Evolutionary conservation across 352 stramenopile genomes (phyloP).

Genomic region (Phytophthora hibernalis): DNA sequence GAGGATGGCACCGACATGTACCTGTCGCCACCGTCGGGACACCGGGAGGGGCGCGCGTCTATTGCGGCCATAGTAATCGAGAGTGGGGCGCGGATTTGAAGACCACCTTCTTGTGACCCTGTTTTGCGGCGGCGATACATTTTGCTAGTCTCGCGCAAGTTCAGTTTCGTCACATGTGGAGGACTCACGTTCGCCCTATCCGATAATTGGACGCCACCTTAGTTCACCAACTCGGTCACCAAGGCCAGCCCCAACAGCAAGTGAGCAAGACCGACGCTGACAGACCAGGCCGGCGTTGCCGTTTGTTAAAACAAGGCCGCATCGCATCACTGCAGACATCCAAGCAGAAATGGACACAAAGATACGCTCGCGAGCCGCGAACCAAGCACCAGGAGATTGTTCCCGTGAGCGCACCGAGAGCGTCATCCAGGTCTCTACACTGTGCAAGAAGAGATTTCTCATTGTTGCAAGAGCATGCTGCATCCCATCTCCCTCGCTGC

Average conservation of each 20-base stretch:
- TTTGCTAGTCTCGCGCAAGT: constrained; percentile 11
- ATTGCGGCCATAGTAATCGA: constrained; percentile 22
- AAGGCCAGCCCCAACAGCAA: background rate
- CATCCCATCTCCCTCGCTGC: background rate
- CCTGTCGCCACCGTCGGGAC: constrained; percentile 23
- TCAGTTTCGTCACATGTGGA: constrained; percentile 12
- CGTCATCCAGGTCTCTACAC: constrained; percentile 4
- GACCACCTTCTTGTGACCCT: background rate
- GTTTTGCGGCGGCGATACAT: constrained; percentile 13
- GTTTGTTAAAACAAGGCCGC: constrained; percentile 27
- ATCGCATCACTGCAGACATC: constrained; percentile 7
- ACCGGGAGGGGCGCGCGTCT: constrained; percentile 23
- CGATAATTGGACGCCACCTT: too few species aligned
- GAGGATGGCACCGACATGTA: background rate
- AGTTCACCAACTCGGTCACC: too few species aligned
- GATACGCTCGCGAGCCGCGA: constrained; percentile 16
- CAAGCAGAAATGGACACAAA: constrained; percentile 25
- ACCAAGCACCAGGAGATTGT: constrained; percentile 34
- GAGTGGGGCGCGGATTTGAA: constrained; percentile 19
- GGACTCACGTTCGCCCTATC: background rate
- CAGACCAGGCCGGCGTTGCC: background rate
- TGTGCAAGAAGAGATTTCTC: constrained; percentile 4
- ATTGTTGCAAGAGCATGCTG: background rate
- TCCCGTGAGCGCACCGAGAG: constrained; percentile 9
- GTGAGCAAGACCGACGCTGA: background rate